Evolutionary conservation across 164 flowering plant species (phyloP).

Genomic region (Cinnamomum micranthum): DNA sequence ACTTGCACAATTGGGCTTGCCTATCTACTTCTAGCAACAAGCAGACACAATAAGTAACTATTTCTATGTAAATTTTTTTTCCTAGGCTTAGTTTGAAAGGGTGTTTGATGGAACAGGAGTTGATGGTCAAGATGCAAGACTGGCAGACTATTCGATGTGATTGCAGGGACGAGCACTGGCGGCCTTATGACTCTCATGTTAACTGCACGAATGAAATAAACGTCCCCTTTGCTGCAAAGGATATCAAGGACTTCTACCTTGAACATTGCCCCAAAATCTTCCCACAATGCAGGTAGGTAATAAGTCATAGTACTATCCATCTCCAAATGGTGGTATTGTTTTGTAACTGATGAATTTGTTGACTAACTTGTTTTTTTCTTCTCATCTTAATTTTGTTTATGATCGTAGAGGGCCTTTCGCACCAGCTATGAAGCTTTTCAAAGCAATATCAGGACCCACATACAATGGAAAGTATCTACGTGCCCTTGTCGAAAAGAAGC

Average conservation of each 20-base stretch:
- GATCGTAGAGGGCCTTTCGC: conserved; percentile 10
- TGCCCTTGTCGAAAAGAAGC: conserved; percentile 2
- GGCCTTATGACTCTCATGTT: conserved; percentile 40
- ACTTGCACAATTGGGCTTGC: not conserved
- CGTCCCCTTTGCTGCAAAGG: conserved; percentile 38
- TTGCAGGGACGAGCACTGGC: conserved; percentile 38
- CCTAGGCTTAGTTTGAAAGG: not conserved
- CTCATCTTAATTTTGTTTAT: not conserved
- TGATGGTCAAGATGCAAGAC: conserved; percentile 26
- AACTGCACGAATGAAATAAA: conserved; percentile 23
- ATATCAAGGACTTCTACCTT: conserved; percentile 25
- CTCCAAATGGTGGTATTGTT: not conserved
- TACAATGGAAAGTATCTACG: conserved; percentile 44
- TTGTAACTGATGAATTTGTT: not conserved
- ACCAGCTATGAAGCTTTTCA: not conserved
- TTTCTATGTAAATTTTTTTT: no score
- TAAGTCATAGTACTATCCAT: not conserved
- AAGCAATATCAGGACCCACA: conserved; percentile 26
- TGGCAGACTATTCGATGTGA: conserved; percentile 43
- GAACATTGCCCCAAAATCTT: conserved; percentile 29
- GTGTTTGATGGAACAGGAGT: conserved; percentile 12
- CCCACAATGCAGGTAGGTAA: conserved; percentile 30
- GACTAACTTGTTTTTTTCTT: not conserved
- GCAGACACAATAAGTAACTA: not conserved
- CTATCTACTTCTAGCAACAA: not conserved